Conservation (phyloP, 441 rosid species). For the Hura crepitans region DNA sequence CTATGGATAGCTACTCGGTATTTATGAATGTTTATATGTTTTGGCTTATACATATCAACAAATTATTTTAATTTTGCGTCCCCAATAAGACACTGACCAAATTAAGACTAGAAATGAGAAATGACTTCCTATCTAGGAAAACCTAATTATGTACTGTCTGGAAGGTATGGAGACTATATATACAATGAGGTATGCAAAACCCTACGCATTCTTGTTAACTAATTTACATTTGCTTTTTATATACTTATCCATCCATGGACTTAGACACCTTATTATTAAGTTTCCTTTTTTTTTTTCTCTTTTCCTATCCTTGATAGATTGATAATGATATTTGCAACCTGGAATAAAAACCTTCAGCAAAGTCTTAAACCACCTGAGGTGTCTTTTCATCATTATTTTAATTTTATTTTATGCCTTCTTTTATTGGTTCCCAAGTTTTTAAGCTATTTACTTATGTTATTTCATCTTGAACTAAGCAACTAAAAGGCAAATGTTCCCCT, state of each 20-base stretch:
- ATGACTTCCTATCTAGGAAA: slow-evolving; percentile 52
- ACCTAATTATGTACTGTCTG: slow-evolving; percentile 55
- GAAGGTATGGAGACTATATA: slow-evolving; percentile 68
- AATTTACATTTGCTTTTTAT: slow-evolving; percentile 12
- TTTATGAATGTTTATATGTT: too few relatives aligned
- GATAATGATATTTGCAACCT: slow-evolving; percentile 66
- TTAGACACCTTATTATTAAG: slow-evolving; percentile 3
- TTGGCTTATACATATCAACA: slow-evolving; percentile 6
- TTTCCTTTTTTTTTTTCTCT: too few relatives aligned
- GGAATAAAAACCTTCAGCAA: slow-evolving; percentile 56
- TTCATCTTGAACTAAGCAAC: slow-evolving; percentile 32
- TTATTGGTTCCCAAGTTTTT: slow-evolving; percentile 10
- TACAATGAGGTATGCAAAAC: slow-evolving; percentile 47
- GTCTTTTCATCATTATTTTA: slow-evolving; percentile 12
- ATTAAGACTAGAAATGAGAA: slow-evolving; percentile 43
- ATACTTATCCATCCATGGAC: slow-evolving; percentile 10
- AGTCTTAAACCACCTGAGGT: slow-evolving; percentile 42
- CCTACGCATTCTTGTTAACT: too few relatives aligned
- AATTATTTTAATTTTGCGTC: slow-evolving; percentile 21
- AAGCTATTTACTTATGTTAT: slow-evolving; percentile 11
- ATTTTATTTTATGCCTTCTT: slow-evolving; percentile 6
- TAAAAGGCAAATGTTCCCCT: slow-evolving; percentile 21
- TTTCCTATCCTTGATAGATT: slow-evolving; percentile 50
- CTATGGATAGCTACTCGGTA: too few relatives aligned
- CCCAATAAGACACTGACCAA: slow-evolving; percentile 26